Evolutionary conservation across 1,284 basidiomycete genomes (phyloP).

Genomic region (Bondarzewia mesenterica): DNA sequence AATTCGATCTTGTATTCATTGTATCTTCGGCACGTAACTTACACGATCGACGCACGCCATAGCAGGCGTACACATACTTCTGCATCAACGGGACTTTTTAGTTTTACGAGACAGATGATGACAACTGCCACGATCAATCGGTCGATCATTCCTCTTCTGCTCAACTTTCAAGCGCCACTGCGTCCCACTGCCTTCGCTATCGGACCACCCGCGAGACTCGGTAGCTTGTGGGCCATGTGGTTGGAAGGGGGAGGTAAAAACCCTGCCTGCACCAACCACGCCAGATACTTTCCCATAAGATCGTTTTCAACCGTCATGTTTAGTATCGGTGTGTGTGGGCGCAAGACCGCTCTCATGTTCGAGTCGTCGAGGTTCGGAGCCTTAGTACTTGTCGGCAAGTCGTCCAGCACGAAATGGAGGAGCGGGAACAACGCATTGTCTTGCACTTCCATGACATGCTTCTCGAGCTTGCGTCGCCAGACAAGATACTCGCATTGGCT

Average conservation of each 20-base stretch:
- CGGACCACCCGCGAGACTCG: conserved; percentile 25
- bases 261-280: conserved; percentile 85
- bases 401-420: conserved; percentile 95
- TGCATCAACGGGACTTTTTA: neutral
- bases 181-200: conserved; percentile 37
- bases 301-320: conserved; percentile 64
- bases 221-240: conserved; percentile 27
- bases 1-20: too few species aligned
- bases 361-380: conserved; percentile 86
- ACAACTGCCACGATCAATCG: too few species aligned
- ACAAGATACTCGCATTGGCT: conserved; percentile 81
- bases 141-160: neutral
- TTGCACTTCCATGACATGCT: conserved; percentile 88
- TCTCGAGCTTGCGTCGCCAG: conserved; percentile 90
- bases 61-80: too few species aligned
- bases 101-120: neutral
- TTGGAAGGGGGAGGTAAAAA: conserved; percentile 71
- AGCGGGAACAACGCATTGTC: conserved; percentile 98
- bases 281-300: conserved; percentile 84
- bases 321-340: conserved; percentile 36
- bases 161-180: conserved; percentile 28
- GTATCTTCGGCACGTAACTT: too few species aligned
- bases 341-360: conserved; percentile 62
- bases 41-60: too few species aligned
- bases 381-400: conserved; percentile 95